Evolutionary conservation across 2,329 filamentous ascomycete genomes (phyloP).

Genomic region (Ambrosiella cleistominuta): DNA sequence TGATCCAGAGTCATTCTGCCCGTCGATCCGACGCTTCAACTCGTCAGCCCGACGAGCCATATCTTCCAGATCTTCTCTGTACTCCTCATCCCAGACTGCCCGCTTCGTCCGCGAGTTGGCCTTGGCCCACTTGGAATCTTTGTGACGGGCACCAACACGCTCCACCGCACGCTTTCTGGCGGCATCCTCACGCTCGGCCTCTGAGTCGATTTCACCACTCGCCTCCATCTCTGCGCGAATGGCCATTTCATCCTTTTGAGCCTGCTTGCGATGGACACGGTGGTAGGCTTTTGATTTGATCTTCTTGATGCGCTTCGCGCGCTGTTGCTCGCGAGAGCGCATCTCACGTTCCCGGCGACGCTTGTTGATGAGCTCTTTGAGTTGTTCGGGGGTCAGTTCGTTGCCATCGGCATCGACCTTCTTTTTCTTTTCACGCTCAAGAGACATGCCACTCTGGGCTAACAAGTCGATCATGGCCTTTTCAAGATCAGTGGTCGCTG

Average conservation of each 20-base stretch:
- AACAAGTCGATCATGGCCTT: conserved; percentile 74
- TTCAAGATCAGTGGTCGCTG: conserved; percentile 65
- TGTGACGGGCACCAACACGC: conserved; percentile 69
- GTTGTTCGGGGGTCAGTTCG: conserved; percentile 49
- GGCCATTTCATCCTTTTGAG: conserved; percentile 35
- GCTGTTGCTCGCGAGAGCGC: conserved; percentile 72
- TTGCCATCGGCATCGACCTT: conserved; percentile 27
- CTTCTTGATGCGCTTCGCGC: conserved; percentile 87
- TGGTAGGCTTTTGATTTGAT: conserved; percentile 97
- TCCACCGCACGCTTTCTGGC: conserved; percentile 68
- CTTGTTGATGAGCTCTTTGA: conserved; percentile 54
- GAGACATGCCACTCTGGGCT: conserved; percentile 65
- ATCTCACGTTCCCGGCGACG: conserved; percentile 68
- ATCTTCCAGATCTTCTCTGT: conserved; percentile 57
- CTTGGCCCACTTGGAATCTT: conserved; percentile 87
- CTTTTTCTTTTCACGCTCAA: conserved; percentile 30
- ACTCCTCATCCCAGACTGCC: conserved; percentile 77
- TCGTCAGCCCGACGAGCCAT: conserved; percentile 73
- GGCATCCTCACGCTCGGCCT: conserved; percentile 43
- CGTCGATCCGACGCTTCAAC: conserved; percentile 60
- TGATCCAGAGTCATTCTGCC: conserved; percentile 32
- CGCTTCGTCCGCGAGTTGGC: conserved; percentile 60
- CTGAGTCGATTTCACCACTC: conserved; percentile 43
- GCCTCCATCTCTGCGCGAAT: conserved; percentile 34
- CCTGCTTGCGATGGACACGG: conserved; percentile 69